A percentile compares a stretch with the other conserved stretches of the same genome.
phyloP scores from a whole-genome alignment of 2,329 filamentous ascomycete species.

The Akanthomyces muscarius region DNA sequence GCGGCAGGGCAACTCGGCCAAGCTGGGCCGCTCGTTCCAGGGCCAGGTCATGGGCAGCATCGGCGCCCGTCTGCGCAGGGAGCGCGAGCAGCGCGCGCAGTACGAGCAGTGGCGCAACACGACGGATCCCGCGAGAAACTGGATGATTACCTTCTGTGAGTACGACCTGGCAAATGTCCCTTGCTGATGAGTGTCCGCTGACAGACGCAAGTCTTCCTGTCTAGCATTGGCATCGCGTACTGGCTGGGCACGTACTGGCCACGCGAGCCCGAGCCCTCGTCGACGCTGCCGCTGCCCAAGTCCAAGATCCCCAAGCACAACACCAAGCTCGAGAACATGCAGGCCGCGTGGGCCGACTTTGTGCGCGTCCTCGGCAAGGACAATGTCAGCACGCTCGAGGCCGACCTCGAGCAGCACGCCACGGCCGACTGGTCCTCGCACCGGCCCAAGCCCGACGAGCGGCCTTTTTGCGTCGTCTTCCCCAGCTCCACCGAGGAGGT shows the following conservation, averaged over 20 bases:
- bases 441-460: slow-evolving; percentile 42
- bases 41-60: slow-evolving; percentile 59
- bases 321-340: slow-evolving; percentile 57
- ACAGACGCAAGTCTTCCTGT: slow-evolving; percentile 44
- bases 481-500: slow-evolving; percentile 78
- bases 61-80: slow-evolving; percentile 49
- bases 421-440: slow-evolving; percentile 63
- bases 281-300: slow-evolving; percentile 56
- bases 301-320: slow-evolving; percentile 53
- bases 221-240: slow-evolving; percentile 50
- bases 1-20: slow-evolving; percentile 35
- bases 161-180: neutral
- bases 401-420: slow-evolving; percentile 54
- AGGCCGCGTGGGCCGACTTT: slow-evolving; percentile 68
- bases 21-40: slow-evolving; percentile 44
- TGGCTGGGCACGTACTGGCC: slow-evolving; percentile 55
- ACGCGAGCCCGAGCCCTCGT: slow-evolving; percentile 46
- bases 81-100: slow-evolving; percentile 50
- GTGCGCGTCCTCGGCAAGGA: slow-evolving; percentile 59
- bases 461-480: slow-evolving; percentile 69
- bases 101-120: slow-evolving; percentile 41
- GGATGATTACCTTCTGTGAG: slow-evolving; percentile 53
- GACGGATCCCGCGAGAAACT: slow-evolving; percentile 42
- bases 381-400: slow-evolving; percentile 57
- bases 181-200: neutral